Evolutionary conservation across 345 rosid species (phyloP).

Genomic region (Euclidium syriacum): DNA sequence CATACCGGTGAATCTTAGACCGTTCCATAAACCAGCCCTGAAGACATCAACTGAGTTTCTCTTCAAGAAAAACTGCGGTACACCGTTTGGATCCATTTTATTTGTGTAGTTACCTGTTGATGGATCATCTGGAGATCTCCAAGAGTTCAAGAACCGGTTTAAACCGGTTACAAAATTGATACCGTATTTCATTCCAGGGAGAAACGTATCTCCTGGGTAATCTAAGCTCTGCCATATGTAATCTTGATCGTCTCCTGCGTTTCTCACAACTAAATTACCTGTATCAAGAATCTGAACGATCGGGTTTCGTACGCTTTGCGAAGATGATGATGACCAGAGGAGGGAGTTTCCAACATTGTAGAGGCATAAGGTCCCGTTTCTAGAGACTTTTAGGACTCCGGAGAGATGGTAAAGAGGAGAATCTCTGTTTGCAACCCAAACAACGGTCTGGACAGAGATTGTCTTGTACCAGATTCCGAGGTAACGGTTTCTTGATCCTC

Average conservation of each 20-base stretch:
- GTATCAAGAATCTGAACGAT: slow-evolving; percentile 52
- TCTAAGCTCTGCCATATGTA: slow-evolving; percentile 86
- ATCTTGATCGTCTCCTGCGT: slow-evolving; percentile 26
- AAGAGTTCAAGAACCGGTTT: slow-evolving; percentile 51
- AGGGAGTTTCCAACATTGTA: slow-evolving; percentile 25
- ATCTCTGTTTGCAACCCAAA: slow-evolving; percentile 73
- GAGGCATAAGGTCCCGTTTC: slow-evolving; percentile 31
- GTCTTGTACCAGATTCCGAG: slow-evolving; percentile 33
- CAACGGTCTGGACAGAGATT: slow-evolving; percentile 30
- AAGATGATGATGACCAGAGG: slow-evolving; percentile 54
- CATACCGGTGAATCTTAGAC: slow-evolving; percentile 38
- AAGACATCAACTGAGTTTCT: slow-evolving; percentile 21
- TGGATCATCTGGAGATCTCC: slow-evolving; percentile 68
- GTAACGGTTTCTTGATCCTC: slow-evolving; percentile 29
- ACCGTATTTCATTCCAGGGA: slow-evolving; percentile 78
- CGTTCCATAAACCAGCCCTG: slow-evolving; percentile 82
- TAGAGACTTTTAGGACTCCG: slow-evolving; percentile 37
- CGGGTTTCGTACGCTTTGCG: slow-evolving; percentile 25
- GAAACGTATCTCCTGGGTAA: slow-evolving; percentile 66
- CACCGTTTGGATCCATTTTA: slow-evolving; percentile 54
- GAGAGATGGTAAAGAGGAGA: slow-evolving; percentile 58
- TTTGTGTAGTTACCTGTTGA: slow-evolving; percentile 53
- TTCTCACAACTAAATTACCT: slow-evolving; percentile 70
- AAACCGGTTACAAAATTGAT: slow-evolving; percentile 49
- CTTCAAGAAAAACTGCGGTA: slow-evolving; percentile 60